Evolutionary conservation across 345 rosid genomes (phyloP).

Genomic region (Eucalyptus regnans): DNA sequence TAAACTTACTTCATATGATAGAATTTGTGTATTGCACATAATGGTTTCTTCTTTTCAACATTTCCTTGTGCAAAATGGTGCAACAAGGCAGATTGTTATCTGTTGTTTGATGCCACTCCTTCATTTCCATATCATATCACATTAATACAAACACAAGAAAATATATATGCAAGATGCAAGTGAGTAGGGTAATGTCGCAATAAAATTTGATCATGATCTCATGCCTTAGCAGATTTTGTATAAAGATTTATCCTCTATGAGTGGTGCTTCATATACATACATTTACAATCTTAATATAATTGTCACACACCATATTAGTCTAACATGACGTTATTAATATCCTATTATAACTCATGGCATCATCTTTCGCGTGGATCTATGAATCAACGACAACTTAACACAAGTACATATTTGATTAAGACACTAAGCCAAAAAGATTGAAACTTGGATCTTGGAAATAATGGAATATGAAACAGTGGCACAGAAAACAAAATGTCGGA

Average conservation of each 20-base stretch:
- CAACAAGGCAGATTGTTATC: background rate
- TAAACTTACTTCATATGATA: background rate
- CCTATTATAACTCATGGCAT: background rate
- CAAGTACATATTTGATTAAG: background rate
- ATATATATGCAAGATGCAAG: background rate
- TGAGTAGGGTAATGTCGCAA: background rate
- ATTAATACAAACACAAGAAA: background rate
- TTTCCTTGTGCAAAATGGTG: background rate
- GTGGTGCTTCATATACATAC: background rate
- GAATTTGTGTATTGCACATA: background rate
- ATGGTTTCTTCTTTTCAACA: background rate
- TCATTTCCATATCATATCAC: background rate
- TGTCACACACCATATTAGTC: background rate
- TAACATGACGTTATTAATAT: background rate
- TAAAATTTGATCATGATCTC: background rate
- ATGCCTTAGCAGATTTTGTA: background rate
- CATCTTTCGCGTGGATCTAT: background rate
- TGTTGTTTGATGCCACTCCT: background rate
- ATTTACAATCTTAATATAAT: background rate
- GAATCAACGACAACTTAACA: background rate
- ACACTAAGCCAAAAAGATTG: background rate
- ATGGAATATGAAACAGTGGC: background rate
- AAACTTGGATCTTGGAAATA: background rate
- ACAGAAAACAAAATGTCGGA: background rate
- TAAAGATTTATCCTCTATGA: background rate